Base-by-base conservation (phyloP, 768 basidiomycete genomes). In the Phlegmacium glaucopus region DNA sequence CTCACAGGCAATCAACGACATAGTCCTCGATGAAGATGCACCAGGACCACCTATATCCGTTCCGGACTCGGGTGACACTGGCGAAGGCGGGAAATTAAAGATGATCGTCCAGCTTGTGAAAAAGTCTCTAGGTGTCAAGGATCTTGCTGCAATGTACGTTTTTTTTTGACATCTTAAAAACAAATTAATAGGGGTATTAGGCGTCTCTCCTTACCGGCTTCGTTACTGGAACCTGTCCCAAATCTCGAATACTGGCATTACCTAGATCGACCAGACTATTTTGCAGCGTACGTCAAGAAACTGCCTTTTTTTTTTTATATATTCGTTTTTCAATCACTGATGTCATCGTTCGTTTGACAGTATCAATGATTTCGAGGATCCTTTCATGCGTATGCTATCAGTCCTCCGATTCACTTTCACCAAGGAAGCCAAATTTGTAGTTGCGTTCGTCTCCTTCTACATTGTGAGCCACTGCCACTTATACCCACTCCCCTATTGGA, bases 201-300 rank as follows among this genome's bases (percentile, higher is more conserved):
- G 81, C 90, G 94, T 40, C 71, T 97, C 25, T 96, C 94, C 0
- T 71, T 97, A 34, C 94, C 94, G 3, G 94, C 94, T 11, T 94
- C 92, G 38, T 68, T 97, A 40, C 78, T 97, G 36, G 94, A 96
- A 63, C 94, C 94, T 4, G 78, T 94, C 55, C 94, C 94, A 4
- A 97, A 97, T 69, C 78, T 97, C 42, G 94, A 97, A 69, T 97
- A 94, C 70, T 96, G 90, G 90, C 85, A 91, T 55, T 94, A 93
- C 57, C 75, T 92, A 39, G 93, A 95, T 66, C 77, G 92, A 56
- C 90, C 94, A 6, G 94, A 96, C 66, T 70, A 92, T 38, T 93
- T 97, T 61, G 87, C 86, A 59, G 83, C 91, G 94, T 96, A 62
- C 63, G 72, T 86, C 81, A 16, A 13, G n/a, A n/a, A n/a, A n/a